Evolutionary conservation across 164 flowering plant species (phyloP), one percentile per base, ranked within the genome.

Genomic region (Magnolia officinalis): DNA sequence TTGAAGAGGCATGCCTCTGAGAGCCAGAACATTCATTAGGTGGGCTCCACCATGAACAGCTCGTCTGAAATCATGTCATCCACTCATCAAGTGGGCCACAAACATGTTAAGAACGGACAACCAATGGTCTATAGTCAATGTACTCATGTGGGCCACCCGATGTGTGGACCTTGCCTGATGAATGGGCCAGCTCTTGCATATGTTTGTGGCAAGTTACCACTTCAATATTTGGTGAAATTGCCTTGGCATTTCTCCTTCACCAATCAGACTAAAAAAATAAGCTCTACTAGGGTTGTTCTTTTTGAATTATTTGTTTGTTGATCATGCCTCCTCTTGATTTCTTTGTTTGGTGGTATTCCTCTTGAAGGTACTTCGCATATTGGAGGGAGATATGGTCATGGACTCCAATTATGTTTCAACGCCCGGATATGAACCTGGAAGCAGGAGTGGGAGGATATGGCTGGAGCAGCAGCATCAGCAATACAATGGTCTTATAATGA

Each of bases 351-450:
- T 9, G 2, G 65, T 76, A 67, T 76, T 0, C 73, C 9, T 51
- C 14, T 26, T 20, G 59, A 64, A 93, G 98, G 94, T 93, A 50
- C 83, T 93, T 0, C 91, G 96, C 0, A 87, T 91, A 71, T 82
- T 93, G 71, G 93, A 91, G 81, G 96, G 96, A 18, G 96, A 93
- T 81, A 80, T 88, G 89, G 80, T 91, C 51, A 81, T 90, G 81
- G 98, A 91, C 55, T 67, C 88, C 11, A 88, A 81, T 77, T 86
- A 77, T 74, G 23, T 76, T 74, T 85, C 96, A 11, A 85, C 92
- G 23, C 90, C 91, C 0, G 86, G 92, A 11, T 85, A 81, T 59
- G 70, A 59, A 49, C 80, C 78, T 10, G 96, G 93, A 64, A 91
- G 77, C 80, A 85, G 86, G 55, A 93, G 94, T 71, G 90, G 92